These are phyloP conservation scores for Amauroascus verrucosus DNA, from an alignment of 2,329 filamentous ascomycete genomes.

Conservation along the genomic window DNA sequence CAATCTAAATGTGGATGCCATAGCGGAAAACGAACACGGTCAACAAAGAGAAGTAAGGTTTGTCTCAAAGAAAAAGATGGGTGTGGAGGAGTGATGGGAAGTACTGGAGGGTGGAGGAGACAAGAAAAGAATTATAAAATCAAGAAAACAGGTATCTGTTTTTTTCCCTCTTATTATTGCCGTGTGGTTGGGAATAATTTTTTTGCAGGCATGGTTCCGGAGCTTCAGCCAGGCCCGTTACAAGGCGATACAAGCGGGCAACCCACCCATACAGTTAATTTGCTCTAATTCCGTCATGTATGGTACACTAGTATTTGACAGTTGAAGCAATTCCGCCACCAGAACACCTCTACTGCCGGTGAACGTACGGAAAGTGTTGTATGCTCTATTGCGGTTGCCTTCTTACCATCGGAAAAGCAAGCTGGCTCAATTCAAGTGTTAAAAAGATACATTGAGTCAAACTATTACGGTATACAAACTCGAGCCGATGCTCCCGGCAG, in stretches of 20 bases:
- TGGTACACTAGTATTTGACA: background rate
- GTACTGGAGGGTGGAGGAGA: background rate
- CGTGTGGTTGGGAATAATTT: background rate
- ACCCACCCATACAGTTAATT: background rate
- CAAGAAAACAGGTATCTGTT: background rate
- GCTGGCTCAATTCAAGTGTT: too few relatives aligned
- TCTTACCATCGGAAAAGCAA: too few relatives aligned
- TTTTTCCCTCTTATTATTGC: background rate
- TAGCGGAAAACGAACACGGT: conserved; percentile 28
- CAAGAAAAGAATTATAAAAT: background rate
- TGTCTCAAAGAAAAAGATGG: conserved; percentile 12
- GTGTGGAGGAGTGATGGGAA: background rate
- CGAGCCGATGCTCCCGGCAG: background rate
- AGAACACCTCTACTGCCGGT: too few relatives aligned
- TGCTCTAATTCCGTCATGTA: background rate
- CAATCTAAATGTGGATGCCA: conserved; percentile 76
- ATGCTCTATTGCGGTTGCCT: too few relatives aligned
- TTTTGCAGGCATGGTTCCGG: background rate
- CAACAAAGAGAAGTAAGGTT: conserved; percentile 15
- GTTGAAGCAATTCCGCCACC: too few relatives aligned
- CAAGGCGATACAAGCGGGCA: background rate
- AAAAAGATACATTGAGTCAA: too few relatives aligned
- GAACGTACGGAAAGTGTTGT: too few relatives aligned
- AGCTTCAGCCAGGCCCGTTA: background rate
- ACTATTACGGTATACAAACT: background rate